Percentiles rank a stretch among this genome's conserved stretches.
Conservation (phyloP, 2,329 filamentous ascomycete species). For the Penicillium sp. region DNA sequence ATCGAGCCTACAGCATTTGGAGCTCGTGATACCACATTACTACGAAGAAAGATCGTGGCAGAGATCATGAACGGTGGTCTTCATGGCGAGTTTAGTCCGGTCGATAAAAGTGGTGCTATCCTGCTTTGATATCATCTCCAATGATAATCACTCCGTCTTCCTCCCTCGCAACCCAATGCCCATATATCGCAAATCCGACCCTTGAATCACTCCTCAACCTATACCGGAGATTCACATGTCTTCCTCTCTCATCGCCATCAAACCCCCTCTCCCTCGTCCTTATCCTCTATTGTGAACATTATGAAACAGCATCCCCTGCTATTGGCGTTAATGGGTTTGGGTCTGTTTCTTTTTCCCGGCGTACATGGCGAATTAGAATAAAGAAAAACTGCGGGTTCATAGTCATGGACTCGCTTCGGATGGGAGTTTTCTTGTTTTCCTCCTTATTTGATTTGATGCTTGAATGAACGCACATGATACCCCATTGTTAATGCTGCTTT, state of each 20-base stretch:
- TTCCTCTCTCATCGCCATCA: not conserved
- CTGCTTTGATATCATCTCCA: slow-evolving; percentile 21
- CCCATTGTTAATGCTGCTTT: slow-evolving; percentile 10
- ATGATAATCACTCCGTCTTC: not conserved
- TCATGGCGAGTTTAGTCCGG: slow-evolving; percentile 42
- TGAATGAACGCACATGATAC: slow-evolving; percentile 26
- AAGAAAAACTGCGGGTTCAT: slow-evolving; percentile 7
- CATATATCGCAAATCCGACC: not conserved
- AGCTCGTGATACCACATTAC: slow-evolving; percentile 38
- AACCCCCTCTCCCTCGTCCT: not conserved
- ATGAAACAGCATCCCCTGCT: not conserved
- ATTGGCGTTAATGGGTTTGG: slow-evolving; percentile 6
- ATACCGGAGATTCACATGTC: not conserved
- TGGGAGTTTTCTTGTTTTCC: not conserved
- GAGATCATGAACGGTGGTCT: slow-evolving; percentile 49
- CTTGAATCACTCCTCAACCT: not conserved
- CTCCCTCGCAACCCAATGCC: not conserved
- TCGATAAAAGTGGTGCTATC: slow-evolving; percentile 17
- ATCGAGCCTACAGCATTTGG: slow-evolving; percentile 45
- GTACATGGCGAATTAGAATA: slow-evolving; percentile 17
- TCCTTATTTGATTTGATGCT: slow-evolving; percentile 11
- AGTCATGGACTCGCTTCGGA: not conserved
- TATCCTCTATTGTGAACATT: not conserved
- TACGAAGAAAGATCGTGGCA: slow-evolving; percentile 49
- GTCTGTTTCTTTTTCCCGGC: slow-evolving; percentile 8